A percentile compares a stretch with the other conserved stretches of the same genome.
These are phyloP conservation scores for Saccharomyces hybrid DNA, from an alignment of 1,139 yeast genomes.

Conservation along the genomic window DNA sequence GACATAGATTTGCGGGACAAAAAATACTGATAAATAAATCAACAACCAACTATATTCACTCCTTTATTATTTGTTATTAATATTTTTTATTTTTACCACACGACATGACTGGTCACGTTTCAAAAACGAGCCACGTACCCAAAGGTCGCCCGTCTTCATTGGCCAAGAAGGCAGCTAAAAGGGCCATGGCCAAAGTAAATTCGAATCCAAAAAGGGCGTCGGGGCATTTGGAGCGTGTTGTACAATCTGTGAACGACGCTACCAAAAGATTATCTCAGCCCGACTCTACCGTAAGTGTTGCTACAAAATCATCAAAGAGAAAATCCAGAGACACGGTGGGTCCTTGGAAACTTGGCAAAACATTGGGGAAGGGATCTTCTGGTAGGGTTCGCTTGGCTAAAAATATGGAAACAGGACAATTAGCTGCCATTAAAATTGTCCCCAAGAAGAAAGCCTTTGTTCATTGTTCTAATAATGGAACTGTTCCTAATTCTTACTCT, in stretches of 20 bases:
- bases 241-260: constrained; percentile 47
- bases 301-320: constrained; percentile 27
- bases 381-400: constrained; percentile 72
- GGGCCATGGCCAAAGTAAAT: constrained; percentile 18
- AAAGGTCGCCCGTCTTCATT: constrained; percentile 12
- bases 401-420: constrained; percentile 57
- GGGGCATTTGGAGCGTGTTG: constrained; percentile 30
- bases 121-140: constrained; percentile 6
- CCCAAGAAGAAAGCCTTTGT: constrained; percentile 37
- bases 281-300: constrained; percentile 14
- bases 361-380: constrained; percentile 75
- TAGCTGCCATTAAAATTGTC: constrained; percentile 77
- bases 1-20: neutral
- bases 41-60: constrained; percentile 17
- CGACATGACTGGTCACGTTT: constrained; percentile 9
- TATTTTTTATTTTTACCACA: neutral
- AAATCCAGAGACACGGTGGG: constrained; percentile 42
- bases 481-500: constrained; percentile 6
- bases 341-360: constrained; percentile 75
- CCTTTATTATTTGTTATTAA: constrained; percentile 5
- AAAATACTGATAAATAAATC: neutral
- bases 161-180: constrained; percentile 25
- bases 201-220: constrained; percentile 6
- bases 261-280: constrained; percentile 54
- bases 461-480: constrained; percentile 4